Percentiles rank a stretch among this genome's conserved stretches.
phyloP scores from a whole-genome alignment of 2,329 filamentous ascomycete genomes.

The Pezicula radicicola region DNA sequence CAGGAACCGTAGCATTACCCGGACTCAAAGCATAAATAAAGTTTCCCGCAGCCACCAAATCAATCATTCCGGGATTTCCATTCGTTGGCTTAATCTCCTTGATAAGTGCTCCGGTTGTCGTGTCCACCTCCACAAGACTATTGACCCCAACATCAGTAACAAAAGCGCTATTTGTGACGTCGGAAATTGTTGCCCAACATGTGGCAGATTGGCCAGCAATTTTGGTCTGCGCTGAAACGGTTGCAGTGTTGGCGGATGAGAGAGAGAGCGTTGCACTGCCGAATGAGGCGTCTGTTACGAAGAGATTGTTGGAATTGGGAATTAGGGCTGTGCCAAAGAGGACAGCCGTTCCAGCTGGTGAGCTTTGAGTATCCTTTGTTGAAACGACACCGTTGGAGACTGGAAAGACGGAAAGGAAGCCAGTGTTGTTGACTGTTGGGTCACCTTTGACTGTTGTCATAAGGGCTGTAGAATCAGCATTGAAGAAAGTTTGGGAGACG shows the following conservation, averaged over 20 bases:
- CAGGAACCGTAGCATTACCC: constrained; percentile 14
- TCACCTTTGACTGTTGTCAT: constrained; percentile 60
- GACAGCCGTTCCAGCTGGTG: constrained; percentile 51
- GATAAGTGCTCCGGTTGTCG: constrained; percentile 44
- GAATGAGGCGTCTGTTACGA: constrained; percentile 57
- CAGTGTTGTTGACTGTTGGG: constrained; percentile 48
- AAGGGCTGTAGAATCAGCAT: constrained; percentile 46
- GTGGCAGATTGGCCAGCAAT: constrained; percentile 50
- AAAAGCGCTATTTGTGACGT: constrained; percentile 47
- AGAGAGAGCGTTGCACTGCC: constrained; percentile 48
- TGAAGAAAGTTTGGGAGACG: constrained; percentile 59
- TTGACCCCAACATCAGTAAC: constrained; percentile 54
- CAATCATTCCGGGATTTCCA: constrained; percentile 51
- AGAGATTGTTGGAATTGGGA: constrained; percentile 37
- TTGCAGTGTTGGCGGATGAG: constrained; percentile 29
- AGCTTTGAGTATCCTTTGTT: constrained; percentile 32
- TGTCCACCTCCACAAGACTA: constrained; percentile 54
- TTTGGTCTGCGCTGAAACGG: constrained; percentile 31
- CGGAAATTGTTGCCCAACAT: constrained; percentile 35
- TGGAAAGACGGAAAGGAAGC: constrained; percentile 51
- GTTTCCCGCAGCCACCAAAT: constrained; percentile 47
- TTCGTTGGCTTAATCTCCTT: constrained; percentile 37
- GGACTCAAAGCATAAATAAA: constrained; percentile 53
- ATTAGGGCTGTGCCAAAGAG: constrained; percentile 52
- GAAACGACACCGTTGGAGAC: constrained; percentile 29